phyloP scores from a whole-genome alignment of 768 basidiomycete genomes.

The Lentinus brumalis region DNA sequence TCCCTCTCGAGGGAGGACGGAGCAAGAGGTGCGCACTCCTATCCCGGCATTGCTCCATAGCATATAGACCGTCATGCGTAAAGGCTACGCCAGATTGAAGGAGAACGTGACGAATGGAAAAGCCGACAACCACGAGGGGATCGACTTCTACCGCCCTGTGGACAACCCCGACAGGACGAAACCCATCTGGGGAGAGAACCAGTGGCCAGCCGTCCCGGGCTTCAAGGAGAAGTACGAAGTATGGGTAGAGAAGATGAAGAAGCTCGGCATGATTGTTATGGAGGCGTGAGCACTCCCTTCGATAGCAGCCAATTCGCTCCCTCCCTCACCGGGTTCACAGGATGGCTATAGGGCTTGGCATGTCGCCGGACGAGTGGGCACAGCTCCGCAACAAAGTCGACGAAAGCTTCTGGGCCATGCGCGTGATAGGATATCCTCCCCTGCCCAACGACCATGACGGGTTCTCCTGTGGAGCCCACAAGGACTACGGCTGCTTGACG shows the following conservation, averaged over 20 bases:
- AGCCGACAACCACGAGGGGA: slow-evolving; percentile 81
- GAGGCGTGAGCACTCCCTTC: slow-evolving; percentile 61
- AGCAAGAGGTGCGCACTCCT: slow-evolving; percentile 62
- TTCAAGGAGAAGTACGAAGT: slow-evolving; percentile 67
- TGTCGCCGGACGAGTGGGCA: slow-evolving; percentile 70
- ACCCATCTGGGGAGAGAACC: slow-evolving; percentile 83
- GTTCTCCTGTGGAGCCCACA: slow-evolving; percentile 89
- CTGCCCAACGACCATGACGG: slow-evolving; percentile 79
- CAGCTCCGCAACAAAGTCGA: slow-evolving; percentile 70
- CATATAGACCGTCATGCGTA: neutral
- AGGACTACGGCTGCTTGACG: slow-evolving; percentile 93
- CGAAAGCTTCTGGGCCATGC: slow-evolving; percentile 89
- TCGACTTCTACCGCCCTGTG: slow-evolving; percentile 82
- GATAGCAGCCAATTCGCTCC: neutral
- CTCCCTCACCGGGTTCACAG: slow-evolving; percentile 37
- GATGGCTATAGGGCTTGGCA: slow-evolving; percentile 80
- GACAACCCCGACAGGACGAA: slow-evolving; percentile 67
- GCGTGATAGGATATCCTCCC: slow-evolving; percentile 90
- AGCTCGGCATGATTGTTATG: slow-evolving; percentile 80
- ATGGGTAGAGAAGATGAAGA: slow-evolving; percentile 89
- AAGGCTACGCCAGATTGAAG: slow-evolving; percentile 79
- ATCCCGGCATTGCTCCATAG: neutral
- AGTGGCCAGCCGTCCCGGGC: slow-evolving; percentile 68
- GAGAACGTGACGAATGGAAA: slow-evolving; percentile 88
- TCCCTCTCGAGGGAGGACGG: slow-evolving; percentile 66